phyloP scores from a whole-genome alignment of 371 early-diverging fungal genomes.

The Apophysomyces variabilis region DNA sequence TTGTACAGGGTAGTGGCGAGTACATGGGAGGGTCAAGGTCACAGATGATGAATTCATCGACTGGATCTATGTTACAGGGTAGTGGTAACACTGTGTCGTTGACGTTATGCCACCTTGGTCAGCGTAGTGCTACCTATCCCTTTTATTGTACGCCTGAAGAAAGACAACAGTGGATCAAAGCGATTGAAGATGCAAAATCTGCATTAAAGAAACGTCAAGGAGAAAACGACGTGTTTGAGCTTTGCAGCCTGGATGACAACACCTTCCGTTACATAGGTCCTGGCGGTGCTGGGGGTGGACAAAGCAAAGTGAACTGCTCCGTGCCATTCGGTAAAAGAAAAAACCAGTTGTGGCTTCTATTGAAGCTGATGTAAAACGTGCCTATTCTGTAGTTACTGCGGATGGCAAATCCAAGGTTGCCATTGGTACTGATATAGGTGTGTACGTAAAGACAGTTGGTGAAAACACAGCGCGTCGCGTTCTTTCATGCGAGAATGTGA shows the following conservation, averaged over 20 bases:
- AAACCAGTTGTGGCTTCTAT: not conserved
- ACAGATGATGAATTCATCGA: constrained; percentile 12
- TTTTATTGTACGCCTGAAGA: constrained; percentile 71
- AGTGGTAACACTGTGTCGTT: constrained; percentile 23
- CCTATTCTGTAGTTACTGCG: constrained; percentile 17
- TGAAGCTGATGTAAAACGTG: not conserved
- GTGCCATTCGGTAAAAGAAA: constrained; percentile 58
- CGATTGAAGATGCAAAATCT: constrained; percentile 80
- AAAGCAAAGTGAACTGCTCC: constrained; percentile 72
- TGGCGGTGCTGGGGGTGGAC: constrained; percentile 25
- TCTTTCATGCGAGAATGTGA: constrained; percentile 46
- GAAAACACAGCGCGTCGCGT: constrained; percentile 36
- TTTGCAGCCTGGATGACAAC: constrained; percentile 50
- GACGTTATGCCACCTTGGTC: constrained; percentile 45
- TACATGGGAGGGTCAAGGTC: constrained; percentile 17
- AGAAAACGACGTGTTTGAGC: constrained; percentile 68
- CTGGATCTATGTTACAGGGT: constrained; percentile 11
- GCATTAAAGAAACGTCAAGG: constrained; percentile 47
- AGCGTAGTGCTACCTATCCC: constrained; percentile 44
- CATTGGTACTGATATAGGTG: constrained; percentile 86
- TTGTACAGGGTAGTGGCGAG: constrained; percentile 36
- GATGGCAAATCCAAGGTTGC: constrained; percentile 61
- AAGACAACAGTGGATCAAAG: constrained; percentile 81
- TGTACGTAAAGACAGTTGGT: constrained; percentile 60
- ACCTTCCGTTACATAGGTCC: constrained; percentile 41